Percentiles rank a stretch among this genome's conserved stretches.
These are phyloP conservation scores for Scenedesmus sp. DNA, from an alignment of 163 green algal genomes.

Conservation along the genomic window DNA sequence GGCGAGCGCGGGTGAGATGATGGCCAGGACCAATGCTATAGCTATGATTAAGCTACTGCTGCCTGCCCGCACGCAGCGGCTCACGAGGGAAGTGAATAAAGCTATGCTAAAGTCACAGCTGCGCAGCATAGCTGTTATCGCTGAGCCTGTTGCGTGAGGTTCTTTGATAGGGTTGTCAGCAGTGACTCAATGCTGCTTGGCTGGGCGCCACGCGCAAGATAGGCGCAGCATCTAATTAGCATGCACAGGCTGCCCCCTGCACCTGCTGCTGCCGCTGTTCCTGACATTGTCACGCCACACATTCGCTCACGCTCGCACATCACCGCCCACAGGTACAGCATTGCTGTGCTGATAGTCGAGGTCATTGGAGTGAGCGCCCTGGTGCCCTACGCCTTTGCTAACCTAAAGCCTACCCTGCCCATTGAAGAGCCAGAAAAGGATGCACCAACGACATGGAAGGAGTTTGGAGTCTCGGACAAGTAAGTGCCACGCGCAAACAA, in stretches of 20 bases:
- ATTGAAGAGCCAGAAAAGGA: conserved; percentile 12
- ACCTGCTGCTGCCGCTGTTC: neutral
- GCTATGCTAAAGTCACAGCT: neutral
- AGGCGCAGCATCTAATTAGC: too few relatives aligned
- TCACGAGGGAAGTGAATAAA: too few relatives aligned
- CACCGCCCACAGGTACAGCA: conserved; percentile 17
- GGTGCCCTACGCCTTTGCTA: conserved; percentile 33
- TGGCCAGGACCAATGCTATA: neutral
- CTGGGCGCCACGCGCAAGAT: too few relatives aligned
- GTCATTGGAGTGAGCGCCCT: conserved; percentile 17
- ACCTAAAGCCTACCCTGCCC: neutral
- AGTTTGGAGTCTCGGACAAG: conserved; percentile 17
- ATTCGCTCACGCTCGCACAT: neutral
- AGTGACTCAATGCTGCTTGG: too few relatives aligned
- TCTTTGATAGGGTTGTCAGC: too few relatives aligned
- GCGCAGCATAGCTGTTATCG: neutral
- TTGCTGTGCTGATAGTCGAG: conserved; percentile 32
- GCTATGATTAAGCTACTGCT: neutral
- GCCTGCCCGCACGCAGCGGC: too few relatives aligned
- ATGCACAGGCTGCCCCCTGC: neutral
- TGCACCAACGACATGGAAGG: neutral
- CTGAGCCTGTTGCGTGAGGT: too few relatives aligned
- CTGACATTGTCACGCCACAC: neutral
- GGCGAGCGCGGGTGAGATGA: neutral
- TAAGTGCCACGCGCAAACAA: neutral